phyloP scores from a whole-genome alignment of 2,329 filamentous ascomycete genomes.

The Tolypocladium endophyticum region DNA sequence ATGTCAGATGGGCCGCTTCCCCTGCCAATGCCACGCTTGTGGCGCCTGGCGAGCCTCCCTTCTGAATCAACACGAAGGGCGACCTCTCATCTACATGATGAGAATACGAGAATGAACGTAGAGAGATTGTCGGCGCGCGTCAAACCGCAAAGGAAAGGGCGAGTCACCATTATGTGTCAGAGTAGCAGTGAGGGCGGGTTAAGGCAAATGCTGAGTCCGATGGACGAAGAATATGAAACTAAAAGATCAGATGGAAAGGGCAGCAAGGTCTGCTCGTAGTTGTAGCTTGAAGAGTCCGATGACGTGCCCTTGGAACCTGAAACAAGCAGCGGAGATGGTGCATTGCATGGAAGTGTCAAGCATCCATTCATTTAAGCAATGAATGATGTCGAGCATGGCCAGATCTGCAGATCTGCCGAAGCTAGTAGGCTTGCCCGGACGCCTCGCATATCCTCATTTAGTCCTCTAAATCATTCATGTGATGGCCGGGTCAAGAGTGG shows the following conservation, averaged over 20 bases:
- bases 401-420: background rate
- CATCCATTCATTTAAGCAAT: background rate
- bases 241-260: background rate
- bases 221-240: background rate
- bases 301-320: background rate
- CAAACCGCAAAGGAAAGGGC: background rate
- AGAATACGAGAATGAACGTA: background rate
- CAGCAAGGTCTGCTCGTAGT: background rate
- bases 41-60: background rate
- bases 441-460: background rate
- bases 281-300: background rate
- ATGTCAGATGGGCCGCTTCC: background rate
- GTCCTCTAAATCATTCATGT: too few relatives aligned
- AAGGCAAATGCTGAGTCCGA: background rate
- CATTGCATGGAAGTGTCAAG: background rate
- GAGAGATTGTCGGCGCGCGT: background rate
- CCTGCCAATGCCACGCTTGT: background rate
- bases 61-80: background rate
- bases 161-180: background rate
- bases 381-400: background rate
- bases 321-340: background rate
- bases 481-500: too few relatives aligned
- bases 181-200: background rate
- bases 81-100: background rate
- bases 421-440: background rate